These are phyloP conservation scores for Populus ilicifolia DNA, from an alignment of 345 rosid genomes.

Conservation along the genomic window DNA sequence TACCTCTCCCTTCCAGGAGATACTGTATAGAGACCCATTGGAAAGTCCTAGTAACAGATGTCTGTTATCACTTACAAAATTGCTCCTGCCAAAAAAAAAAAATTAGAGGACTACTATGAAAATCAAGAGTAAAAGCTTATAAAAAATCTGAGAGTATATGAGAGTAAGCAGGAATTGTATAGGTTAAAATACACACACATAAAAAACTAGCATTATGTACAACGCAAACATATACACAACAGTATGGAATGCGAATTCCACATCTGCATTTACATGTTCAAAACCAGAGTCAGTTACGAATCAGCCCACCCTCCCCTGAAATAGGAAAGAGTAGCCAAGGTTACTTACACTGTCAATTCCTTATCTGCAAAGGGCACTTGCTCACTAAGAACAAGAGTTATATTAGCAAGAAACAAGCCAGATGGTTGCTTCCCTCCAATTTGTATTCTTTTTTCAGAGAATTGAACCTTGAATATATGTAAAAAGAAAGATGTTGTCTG, in stretches of 20 bases:
- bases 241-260: not conserved
- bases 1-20: conserved; percentile 99
- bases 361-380: conserved; percentile 74
- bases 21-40: conserved; percentile 68
- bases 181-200: not conserved
- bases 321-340: not conserved
- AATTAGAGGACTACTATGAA: conserved; percentile 10
- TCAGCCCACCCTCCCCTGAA: not conserved
- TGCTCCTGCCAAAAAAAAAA: conserved; percentile 57
- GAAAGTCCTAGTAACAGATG: conserved; percentile 87
- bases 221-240: not conserved
- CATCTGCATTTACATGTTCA: not conserved
- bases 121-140: conserved; percentile 3
- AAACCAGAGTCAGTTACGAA: not conserved
- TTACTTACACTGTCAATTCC: conserved; percentile 71
- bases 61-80: conserved; percentile 51
- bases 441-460: conserved; percentile 61
- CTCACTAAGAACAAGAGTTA: conserved; percentile 72
- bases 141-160: not conserved
- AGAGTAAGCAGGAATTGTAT: not conserved
- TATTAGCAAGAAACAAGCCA: conserved; percentile 54
- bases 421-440: conserved; percentile 76
- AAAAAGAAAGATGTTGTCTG: conserved; percentile 91
- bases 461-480: conserved; percentile 79
- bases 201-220: not conserved